Conservation (phyloP, 192 early-diverging fungal genomes). For the Backusella westeae region DNA sequence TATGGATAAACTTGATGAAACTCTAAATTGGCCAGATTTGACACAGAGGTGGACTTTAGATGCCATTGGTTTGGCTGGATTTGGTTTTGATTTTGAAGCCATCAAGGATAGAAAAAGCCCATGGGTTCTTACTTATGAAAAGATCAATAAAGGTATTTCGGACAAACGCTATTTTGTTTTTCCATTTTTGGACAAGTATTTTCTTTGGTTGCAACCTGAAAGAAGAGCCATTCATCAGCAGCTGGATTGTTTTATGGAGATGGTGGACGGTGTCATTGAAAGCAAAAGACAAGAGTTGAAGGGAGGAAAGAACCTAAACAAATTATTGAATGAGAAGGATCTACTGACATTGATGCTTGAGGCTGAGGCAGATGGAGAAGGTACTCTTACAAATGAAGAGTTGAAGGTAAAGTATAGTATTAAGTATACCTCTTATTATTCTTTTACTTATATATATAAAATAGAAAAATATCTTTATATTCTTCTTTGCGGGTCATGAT, state of each 20-base stretch:
- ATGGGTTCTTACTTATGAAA: constrained; percentile 44
- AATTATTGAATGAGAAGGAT: constrained; percentile 25
- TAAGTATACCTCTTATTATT: background rate
- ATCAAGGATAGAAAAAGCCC: constrained; percentile 41
- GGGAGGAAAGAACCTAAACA: background rate
- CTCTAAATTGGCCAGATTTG: constrained; percentile 12
- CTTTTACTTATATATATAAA: background rate
- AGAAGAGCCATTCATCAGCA: background rate
- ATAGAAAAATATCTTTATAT: constrained; percentile 31
- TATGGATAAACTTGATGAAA: background rate
- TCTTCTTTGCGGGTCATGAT: constrained; percentile 59
- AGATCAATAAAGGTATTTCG: constrained; percentile 41
- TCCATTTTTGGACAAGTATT: constrained; percentile 43
- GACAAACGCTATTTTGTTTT: constrained; percentile 30
- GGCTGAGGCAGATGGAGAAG: constrained; percentile 4
- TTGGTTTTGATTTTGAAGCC: constrained; percentile 51
- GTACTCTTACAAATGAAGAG: background rate
- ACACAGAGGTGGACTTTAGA: constrained; percentile 29
- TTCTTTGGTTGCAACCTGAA: background rate
- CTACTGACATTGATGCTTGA: constrained; percentile 29
- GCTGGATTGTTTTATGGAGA: constrained; percentile 4
- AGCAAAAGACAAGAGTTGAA: background rate
- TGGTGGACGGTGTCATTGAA: constrained; percentile 9
- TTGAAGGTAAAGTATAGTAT: background rate
- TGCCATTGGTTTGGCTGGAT: constrained; percentile 14